Evolutionary conservation across 176 grass and related monocot genomes (phyloP).

Genomic region (Oryza longistaminata): DNA sequence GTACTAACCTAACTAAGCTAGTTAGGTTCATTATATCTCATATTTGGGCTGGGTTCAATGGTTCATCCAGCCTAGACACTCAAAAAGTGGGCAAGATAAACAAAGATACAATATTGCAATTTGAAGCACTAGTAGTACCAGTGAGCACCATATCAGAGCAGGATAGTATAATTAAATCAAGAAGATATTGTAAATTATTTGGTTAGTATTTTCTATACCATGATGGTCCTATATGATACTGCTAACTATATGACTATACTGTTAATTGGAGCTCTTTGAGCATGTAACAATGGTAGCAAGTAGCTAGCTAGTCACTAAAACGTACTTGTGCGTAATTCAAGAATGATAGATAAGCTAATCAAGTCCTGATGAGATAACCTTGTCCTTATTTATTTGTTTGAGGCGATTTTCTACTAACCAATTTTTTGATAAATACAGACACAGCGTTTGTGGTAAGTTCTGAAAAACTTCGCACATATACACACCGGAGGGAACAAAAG

Average conservation of each 20-base stretch:
- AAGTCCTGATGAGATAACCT: background rate
- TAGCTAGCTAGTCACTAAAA: too few relatives aligned
- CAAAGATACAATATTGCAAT: background rate
- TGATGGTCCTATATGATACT: background rate
- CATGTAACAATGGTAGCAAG: background rate
- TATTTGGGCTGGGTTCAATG: background rate
- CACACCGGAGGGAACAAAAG: background rate
- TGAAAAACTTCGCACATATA: background rate
- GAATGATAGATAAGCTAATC: background rate
- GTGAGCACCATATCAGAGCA: background rate
- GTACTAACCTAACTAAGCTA: background rate
- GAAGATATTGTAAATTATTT: constrained; percentile 23
- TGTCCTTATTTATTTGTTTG: background rate
- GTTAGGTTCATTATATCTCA: background rate
- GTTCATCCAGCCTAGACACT: background rate
- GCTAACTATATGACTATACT: background rate
- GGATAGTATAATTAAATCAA: background rate
- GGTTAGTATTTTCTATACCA: background rate
- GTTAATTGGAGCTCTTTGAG: background rate
- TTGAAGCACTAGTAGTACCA: background rate
- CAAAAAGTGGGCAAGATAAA: background rate
- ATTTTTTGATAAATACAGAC: background rate
- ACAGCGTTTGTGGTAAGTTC: background rate
- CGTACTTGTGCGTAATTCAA: too few relatives aligned
- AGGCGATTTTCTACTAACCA: background rate